phyloP scores from a whole-genome alignment of 108 stramenopile species.

The Pelagomonas calceolata region DNA sequence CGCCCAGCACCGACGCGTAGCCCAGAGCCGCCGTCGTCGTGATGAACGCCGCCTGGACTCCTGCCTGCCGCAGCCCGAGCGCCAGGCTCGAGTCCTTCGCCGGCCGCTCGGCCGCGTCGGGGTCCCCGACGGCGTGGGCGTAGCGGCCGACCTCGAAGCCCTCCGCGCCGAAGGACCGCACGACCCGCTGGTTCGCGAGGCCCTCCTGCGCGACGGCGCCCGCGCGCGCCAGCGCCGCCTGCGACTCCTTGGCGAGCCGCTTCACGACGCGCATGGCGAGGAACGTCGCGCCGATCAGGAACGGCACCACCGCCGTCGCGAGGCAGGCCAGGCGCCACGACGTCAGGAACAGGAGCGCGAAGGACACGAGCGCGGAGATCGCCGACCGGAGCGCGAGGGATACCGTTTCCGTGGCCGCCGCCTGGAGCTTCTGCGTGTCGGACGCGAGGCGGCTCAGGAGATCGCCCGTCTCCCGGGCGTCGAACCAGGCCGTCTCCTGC shows the following conservation, averaged over 20 bases:
- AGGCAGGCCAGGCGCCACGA: slow-evolving; percentile 48
- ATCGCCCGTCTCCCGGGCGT: slow-evolving; percentile 60
- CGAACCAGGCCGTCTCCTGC: slow-evolving; percentile 74
- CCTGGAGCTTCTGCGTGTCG: slow-evolving; percentile 59
- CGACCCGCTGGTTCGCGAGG: slow-evolving; percentile 55
- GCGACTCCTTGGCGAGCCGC: slow-evolving; percentile 45
- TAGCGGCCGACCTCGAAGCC: slow-evolving; percentile 41
- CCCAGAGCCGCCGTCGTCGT: slow-evolving; percentile 41
- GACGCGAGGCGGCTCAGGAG: slow-evolving; percentile 50
- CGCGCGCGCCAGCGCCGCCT: slow-evolving; percentile 55
- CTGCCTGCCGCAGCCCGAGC: slow-evolving; percentile 44
- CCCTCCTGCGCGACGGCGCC: slow-evolving; percentile 57
- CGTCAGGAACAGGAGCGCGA: slow-evolving; percentile 57
- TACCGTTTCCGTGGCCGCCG: slow-evolving; percentile 35
- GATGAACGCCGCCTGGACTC: slow-evolving; percentile 43
- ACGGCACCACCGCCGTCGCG: slow-evolving; percentile 38
- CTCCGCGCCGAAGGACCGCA: slow-evolving; percentile 65
- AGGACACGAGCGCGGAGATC: slow-evolving; percentile 32
- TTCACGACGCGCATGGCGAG: slow-evolving; percentile 43
- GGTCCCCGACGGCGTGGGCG: slow-evolving; percentile 17
- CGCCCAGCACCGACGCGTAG: slow-evolving; percentile 25
- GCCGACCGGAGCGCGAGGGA: slow-evolving; percentile 44
- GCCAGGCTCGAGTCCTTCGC: not conserved
- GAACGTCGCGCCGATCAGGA: slow-evolving; percentile 20
- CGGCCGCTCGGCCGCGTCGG: not conserved